Evolutionary conservation across 345 rosid species (phyloP), one percentile per base, ranked within the genome.

Genomic region (Brassica cretica): DNA sequence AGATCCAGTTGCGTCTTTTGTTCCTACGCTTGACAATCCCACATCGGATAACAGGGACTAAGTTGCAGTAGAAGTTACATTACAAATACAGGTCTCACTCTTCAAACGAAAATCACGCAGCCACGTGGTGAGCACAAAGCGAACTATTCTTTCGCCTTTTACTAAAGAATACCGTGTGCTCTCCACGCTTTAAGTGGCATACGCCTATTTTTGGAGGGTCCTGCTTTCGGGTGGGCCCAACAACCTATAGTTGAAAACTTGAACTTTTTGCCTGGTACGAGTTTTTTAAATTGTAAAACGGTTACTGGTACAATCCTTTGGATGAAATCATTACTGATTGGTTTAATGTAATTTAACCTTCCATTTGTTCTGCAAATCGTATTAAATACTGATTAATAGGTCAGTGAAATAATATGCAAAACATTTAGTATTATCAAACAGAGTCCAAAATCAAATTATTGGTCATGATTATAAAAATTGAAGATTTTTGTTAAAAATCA

Each of bases 91-190:
- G 7, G 56, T 11, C 56, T 66, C 5, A 11, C 51, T 35, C 6
- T 0, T 0, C 2, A 1, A 3, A 0, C 3, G 5, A 19, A 1
- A 21, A 9, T 0, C 10, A 77, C 72, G 83, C 70, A 74, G 78
- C 75, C 71, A 66, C 29, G 75, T 46, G 67, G 78, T 74, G 67
- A 79, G 72, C 59, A 61, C 78, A 79, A 32, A 74, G 78, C 78
- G 71, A 79, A 79, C 82, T 73, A 79, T 79, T 78, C 73, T 79
- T 79, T 79, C 82, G 71, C 82, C 82, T 74, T 79, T 79, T 79
- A 74, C 82, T 79, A 79, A 79, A 79, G 78, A 79, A 68, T 74
- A 79, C 75, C 71, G 82, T 79, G 82, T 68, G 60, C 71, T 79
- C 82, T 53, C 75, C 7, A 59, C 66, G 33, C 24, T 21, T n/a